Conservation (phyloP, 164 flowering plant species). For the Tetracentron sinense region DNA sequence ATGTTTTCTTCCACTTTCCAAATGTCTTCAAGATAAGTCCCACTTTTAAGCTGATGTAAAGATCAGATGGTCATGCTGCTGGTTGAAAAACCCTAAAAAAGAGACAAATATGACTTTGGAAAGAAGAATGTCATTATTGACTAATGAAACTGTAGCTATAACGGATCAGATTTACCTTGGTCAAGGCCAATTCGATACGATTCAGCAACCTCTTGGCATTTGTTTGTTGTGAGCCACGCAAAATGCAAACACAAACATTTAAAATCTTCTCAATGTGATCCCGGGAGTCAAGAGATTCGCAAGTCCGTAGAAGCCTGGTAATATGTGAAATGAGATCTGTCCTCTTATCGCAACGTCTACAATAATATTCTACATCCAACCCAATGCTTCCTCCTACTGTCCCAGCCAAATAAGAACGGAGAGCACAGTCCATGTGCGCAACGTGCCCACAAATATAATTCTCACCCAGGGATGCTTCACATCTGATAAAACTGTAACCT, state of each 20-base stretch:
- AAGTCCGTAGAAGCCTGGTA: slow-evolving; percentile 34
- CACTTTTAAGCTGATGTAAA: slow-evolving; percentile 55
- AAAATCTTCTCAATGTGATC: slow-evolving; percentile 57
- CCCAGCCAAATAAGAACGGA: slow-evolving; percentile 80
- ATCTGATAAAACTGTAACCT: slow-evolving; percentile 56
- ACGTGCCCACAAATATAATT: slow-evolving; percentile 66
- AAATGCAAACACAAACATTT: slow-evolving; percentile 45
- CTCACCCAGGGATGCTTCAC: slow-evolving; percentile 50
- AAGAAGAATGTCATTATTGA: neutral
- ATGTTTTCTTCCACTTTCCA: too few relatives aligned
- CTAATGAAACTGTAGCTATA: neutral
- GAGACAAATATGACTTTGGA: slow-evolving; percentile 15
- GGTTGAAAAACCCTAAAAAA: slow-evolving; percentile 18
- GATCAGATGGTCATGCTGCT: slow-evolving; percentile 23
- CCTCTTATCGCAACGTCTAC: slow-evolving; percentile 85
- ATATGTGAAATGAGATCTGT: slow-evolving; percentile 66
- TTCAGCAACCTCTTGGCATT: slow-evolving; percentile 38
- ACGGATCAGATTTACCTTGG: slow-evolving; percentile 38
- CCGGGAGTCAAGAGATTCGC: slow-evolving; percentile 45
- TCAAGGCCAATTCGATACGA: slow-evolving; percentile 32
- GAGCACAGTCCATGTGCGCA: slow-evolving; percentile 79
- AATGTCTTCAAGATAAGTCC: slow-evolving; percentile 36
- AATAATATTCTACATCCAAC: slow-evolving; percentile 76
- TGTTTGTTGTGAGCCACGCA: slow-evolving; percentile 52
- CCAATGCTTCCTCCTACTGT: slow-evolving; percentile 78